Conservation (phyloP, 2,329 filamentous ascomycete genomes). For the Stagonosporopsis tanaceti region DNA sequence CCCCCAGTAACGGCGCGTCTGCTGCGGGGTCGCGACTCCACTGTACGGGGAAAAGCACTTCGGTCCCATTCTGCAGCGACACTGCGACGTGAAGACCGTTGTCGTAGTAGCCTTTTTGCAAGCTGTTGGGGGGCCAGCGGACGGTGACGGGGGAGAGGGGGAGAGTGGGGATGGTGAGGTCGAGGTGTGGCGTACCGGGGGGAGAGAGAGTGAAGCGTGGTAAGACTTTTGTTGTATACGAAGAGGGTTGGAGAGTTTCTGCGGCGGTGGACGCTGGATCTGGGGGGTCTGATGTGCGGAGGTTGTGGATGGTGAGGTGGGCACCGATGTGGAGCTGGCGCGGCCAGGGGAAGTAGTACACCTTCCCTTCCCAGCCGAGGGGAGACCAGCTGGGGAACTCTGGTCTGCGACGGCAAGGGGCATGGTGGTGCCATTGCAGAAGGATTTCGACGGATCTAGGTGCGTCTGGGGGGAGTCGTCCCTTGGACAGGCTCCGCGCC, state of each 20-base stretch:
- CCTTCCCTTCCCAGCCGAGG: neutral
- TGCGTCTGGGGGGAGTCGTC: neutral
- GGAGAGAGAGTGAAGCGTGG: neutral
- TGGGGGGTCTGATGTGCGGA: neutral
- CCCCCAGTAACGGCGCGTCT: neutral
- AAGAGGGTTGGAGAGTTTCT: neutral
- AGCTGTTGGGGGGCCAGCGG: neutral
- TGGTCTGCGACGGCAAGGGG: neutral
- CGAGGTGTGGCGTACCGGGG: neutral
- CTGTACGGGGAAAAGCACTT: neutral
- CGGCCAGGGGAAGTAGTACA: neutral
- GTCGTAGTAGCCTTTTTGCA: neutral
- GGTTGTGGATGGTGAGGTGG: neutral
- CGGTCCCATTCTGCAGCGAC: neutral
- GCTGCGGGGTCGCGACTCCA: neutral
- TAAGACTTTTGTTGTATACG: neutral
- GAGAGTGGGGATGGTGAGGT: neutral
- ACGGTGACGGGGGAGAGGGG: neutral
- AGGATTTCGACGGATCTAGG: neutral
- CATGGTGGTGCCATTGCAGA: neutral
- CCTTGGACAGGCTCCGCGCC: neutral
- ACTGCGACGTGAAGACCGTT: neutral
- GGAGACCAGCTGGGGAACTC: neutral
- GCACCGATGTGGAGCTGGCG: neutral
- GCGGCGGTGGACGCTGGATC: neutral